Evolutionary conservation across 208 protist genomes (phyloP), one percentile per base, ranked within the genome.

Genomic region (Trypanosoma avium): DNA sequence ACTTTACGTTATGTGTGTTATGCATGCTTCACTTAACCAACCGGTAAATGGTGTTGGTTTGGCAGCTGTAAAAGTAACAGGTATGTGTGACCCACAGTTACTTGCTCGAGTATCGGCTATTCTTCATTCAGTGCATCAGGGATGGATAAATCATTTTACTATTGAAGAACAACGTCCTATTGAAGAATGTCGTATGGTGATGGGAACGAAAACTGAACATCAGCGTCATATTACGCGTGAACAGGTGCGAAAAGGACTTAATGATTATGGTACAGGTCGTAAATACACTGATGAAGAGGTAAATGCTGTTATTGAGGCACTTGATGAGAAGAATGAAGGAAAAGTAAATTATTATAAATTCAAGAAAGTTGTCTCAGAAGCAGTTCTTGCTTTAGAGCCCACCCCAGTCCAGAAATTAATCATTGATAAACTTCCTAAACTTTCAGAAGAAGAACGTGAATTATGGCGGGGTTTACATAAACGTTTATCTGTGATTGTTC

Each of bases 41-140:
- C 82, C 81, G 5, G 75, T 71, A 15, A 75, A 81, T 50, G 80
- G 64, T 29, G 70, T 78, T 32, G 88, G 85, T n/a, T 68, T 96
- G 26, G 77, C 79, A 0, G 95, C 95, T 2, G 82, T 97, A 21
- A 98, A 98, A 78, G 77, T 98, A 19, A 95, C 93, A 1, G 95
- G 85, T 19, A 94, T 97, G 79, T 91, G 89, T 52, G 88, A 97
- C 57, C 90, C 93, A 17, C 81, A 91, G 74, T 83, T 97, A 12
- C 86, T 97, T 6, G 89, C 90, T n/a, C 82, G 89, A 49, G 78
- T 97, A 3, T 92, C 86, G 19, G 81, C 87, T 7, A 85, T 96
- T 36, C 73, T 97, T 15, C 88, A 95, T 78, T 91, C 85, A 9
- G 86, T 94, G 38, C 86, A 95, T 53, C 77, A 85, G 54, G 84